Conservation (phyloP, 2,329 filamentous ascomycete species). For the Monilinia vaccinii-corymbosi region DNA sequence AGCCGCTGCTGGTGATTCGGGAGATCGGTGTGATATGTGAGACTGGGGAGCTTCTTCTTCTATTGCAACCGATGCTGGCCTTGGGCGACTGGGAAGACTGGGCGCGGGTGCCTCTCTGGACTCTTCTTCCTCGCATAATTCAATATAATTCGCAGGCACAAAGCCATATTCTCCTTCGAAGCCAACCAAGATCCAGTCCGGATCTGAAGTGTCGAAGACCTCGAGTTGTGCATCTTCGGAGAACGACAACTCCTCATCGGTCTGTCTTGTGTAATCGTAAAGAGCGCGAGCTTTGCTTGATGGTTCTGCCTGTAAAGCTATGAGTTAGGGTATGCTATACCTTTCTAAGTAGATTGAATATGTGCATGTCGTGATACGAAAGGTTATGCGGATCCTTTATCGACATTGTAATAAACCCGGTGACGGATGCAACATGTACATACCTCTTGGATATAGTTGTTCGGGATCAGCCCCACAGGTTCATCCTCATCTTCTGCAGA, state of each 20-base stretch:
- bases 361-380: not conserved
- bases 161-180: conserved; percentile 82
- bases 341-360: not conserved
- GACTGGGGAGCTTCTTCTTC: conserved; percentile 14
- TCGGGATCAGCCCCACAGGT: conserved; percentile 53
- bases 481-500: conserved; percentile 32
- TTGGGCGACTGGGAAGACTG: conserved; percentile 31
- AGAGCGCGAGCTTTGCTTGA: conserved; percentile 72
- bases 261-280: conserved; percentile 96
- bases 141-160: conserved; percentile 92
- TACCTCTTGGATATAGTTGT: conserved; percentile 93
- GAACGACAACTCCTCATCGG: conserved; percentile 95
- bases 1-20: conserved; percentile 11
- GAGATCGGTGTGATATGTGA: not conserved
- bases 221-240: conserved; percentile 75
- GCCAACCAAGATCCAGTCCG: conserved; percentile 93
- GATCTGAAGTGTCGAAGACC: conserved; percentile 84
- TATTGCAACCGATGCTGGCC: conserved; percentile 18
- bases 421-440: conserved; percentile 27
- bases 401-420: not conserved
- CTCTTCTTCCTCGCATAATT: conserved; percentile 44
- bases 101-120: conserved; percentile 25
- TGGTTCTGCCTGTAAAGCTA: conserved; percentile 47
- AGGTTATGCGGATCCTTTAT: not conserved
- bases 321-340: conserved; percentile 12